A percentile compares a stretch with the other conserved stretches of the same genome.
phyloP scores from a whole-genome alignment of 768 basidiomycete species.

The Pisolithus tinctorius region DNA sequence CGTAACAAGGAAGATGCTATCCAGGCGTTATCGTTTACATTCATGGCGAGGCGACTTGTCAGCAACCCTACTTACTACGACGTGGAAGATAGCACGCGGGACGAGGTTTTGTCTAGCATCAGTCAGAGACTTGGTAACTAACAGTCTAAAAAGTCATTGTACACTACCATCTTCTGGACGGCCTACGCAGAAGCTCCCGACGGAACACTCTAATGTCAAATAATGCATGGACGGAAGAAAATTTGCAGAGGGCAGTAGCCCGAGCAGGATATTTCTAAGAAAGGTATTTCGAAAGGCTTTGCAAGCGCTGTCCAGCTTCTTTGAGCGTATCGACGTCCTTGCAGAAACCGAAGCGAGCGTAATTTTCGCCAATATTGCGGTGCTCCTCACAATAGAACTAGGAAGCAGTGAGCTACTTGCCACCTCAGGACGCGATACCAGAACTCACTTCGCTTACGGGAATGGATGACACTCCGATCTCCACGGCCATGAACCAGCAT shows the following conservation, averaged over 20 bases:
- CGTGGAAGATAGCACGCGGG: slow-evolving; percentile 33
- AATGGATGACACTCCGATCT: slow-evolving; percentile 87
- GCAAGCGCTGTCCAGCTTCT: slow-evolving; percentile 76
- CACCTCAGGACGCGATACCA: not conserved
- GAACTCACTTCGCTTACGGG: slow-evolving; percentile 87
- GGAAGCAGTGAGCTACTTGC: slow-evolving; percentile 7
- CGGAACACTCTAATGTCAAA: too few relatives aligned
- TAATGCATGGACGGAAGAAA: too few relatives aligned
- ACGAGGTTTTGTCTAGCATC: slow-evolving; percentile 61
- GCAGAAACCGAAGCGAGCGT: slow-evolving; percentile 90
- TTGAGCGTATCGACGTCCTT: slow-evolving; percentile 85
- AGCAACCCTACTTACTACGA: slow-evolving; percentile 88
- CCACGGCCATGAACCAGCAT: slow-evolving; percentile 93
- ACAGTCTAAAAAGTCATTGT: not conserved
- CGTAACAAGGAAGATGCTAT: slow-evolving; percentile 59
- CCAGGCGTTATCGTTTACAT: slow-evolving; percentile 77
- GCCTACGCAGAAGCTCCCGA: too few relatives aligned
- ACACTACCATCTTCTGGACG: not conserved
- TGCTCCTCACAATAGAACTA: slow-evolving; percentile 94
- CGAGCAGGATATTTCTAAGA: slow-evolving; percentile 7
- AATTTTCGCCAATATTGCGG: slow-evolving; percentile 77
- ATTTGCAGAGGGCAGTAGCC: not conserved
- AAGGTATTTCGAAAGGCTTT: slow-evolving; percentile 64
- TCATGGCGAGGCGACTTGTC: slow-evolving; percentile 60
- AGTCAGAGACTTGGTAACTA: slow-evolving; percentile 45